Evolutionary conservation across 2,329 filamentous ascomycete species (phyloP).

Genomic region (Colletotrichum gloeosporioides): DNA sequence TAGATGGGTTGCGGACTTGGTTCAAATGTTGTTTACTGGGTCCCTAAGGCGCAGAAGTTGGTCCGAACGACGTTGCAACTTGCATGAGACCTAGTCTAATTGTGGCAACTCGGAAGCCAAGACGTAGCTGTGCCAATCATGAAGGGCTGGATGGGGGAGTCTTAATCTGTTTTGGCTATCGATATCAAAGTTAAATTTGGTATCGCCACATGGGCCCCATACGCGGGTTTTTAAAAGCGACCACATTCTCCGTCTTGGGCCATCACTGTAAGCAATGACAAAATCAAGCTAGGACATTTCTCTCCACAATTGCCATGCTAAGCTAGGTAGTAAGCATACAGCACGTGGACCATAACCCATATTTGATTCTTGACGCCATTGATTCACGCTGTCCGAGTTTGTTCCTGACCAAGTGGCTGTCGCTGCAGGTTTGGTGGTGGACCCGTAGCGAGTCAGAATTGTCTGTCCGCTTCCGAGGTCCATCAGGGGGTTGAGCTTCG

Average conservation of each 20-base stretch:
- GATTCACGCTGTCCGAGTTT: not conserved
- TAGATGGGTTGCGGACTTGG: not conserved
- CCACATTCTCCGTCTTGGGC: not conserved
- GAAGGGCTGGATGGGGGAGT: not conserved
- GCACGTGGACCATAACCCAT: not conserved
- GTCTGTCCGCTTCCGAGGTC: not conserved
- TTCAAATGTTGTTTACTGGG: not conserved
- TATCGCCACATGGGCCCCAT: not conserved
- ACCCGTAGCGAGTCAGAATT: not conserved
- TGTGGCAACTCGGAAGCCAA: not conserved
- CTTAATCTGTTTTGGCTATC: constrained; percentile 6
- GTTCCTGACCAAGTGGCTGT: not conserved
- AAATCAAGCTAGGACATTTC: not conserved
- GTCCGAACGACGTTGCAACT: not conserved
- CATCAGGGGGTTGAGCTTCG: not conserved
- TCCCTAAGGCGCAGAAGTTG: not conserved
- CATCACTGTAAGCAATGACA: not conserved
- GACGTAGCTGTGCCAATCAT: not conserved
- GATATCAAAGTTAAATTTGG: constrained; percentile 11
- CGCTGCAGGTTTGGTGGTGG: not conserved
- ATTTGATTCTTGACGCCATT: not conserved
- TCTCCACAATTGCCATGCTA: not conserved
- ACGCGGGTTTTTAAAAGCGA: not conserved
- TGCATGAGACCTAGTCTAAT: not conserved
- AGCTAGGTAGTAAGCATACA: too few species aligned